Conservation (phyloP, 83 land plant genomes). For the Picea abies region DNA sequence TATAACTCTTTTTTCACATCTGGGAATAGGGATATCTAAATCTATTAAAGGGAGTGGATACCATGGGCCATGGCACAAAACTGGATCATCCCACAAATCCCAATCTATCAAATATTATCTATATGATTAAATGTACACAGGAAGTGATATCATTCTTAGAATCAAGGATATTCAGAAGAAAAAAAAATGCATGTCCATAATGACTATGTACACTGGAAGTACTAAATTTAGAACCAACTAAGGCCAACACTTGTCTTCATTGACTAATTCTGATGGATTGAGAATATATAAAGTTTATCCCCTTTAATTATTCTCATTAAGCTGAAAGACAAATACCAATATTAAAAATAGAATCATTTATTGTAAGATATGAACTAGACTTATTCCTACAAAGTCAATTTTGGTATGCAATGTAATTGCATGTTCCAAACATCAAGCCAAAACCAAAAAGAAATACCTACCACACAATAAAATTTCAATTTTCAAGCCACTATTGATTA, state of each 20-base stretch:
- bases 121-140: not conserved
- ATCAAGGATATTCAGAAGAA: not conserved
- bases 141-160: not conserved
- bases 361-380: not conserved
- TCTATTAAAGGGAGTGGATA: not conserved
- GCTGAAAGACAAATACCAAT: not conserved
- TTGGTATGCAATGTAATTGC: not conserved
- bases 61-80: not conserved
- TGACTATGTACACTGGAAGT: not conserved
- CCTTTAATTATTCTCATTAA: not conserved
- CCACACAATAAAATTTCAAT: conserved; percentile 81
- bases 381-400: not conserved
- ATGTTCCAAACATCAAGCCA: conserved; percentile 2
- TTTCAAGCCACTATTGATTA: conserved; percentile 62
- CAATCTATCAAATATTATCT: not conserved
- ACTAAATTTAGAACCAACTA: not conserved
- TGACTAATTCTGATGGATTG: not conserved
- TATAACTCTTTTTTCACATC: not conserved
- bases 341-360: not conserved
- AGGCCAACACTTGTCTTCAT: not conserved
- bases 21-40: not conserved
- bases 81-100: not conserved
- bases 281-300: not conserved
- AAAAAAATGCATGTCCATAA: not conserved
- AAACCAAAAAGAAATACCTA: conserved; percentile 22